A percentile compares a stretch with the other conserved stretches of the same genome.
These are phyloP conservation scores for Epichloe baconii DNA, from an alignment of 2,329 filamentous ascomycete species.

Conservation along the genomic window DNA sequence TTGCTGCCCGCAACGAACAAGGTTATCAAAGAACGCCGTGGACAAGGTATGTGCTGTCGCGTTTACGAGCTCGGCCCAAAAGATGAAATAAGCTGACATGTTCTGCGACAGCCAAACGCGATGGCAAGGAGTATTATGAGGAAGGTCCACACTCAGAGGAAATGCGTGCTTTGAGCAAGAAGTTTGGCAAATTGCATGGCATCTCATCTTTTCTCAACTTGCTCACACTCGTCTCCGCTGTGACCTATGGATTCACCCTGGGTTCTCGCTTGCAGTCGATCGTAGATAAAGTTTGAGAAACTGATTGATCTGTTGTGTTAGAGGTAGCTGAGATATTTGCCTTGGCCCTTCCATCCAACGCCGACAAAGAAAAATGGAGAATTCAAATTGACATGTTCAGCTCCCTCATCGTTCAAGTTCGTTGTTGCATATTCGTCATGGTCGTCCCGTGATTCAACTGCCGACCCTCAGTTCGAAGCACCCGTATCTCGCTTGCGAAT, in stretches of 20 bases:
- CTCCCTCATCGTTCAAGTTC: neutral
- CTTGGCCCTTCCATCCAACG: neutral
- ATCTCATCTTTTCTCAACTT: slow-evolving; percentile 71
- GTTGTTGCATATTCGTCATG: neutral
- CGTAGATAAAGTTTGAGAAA: slow-evolving; percentile 7
- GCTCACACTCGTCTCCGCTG: slow-evolving; percentile 50
- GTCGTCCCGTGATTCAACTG: neutral
- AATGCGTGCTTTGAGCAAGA: slow-evolving; percentile 69
- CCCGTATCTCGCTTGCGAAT: neutral
- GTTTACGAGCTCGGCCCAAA: neutral
- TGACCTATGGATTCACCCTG: slow-evolving; percentile 69
- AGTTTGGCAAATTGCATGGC: slow-evolving; percentile 69
- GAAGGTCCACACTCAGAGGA: slow-evolving; percentile 66
- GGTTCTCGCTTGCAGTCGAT: slow-evolving; percentile 44
- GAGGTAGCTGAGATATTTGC: neutral
- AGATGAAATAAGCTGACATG: slow-evolving; percentile 7
- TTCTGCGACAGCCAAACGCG: slow-evolving; percentile 52
- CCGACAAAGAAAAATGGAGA: neutral
- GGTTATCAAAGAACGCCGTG: slow-evolving; percentile 61
- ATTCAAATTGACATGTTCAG: neutral
- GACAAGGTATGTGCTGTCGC: slow-evolving; percentile 49
- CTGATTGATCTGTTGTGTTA: neutral
- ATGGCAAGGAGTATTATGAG: slow-evolving; percentile 80
- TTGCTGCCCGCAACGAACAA: slow-evolving; percentile 64
- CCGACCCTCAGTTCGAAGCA: neutral